These are phyloP conservation scores for Teratosphaeria viscida DNA, from an alignment of 2,329 filamentous ascomycete species.

Conservation along the genomic window DNA sequence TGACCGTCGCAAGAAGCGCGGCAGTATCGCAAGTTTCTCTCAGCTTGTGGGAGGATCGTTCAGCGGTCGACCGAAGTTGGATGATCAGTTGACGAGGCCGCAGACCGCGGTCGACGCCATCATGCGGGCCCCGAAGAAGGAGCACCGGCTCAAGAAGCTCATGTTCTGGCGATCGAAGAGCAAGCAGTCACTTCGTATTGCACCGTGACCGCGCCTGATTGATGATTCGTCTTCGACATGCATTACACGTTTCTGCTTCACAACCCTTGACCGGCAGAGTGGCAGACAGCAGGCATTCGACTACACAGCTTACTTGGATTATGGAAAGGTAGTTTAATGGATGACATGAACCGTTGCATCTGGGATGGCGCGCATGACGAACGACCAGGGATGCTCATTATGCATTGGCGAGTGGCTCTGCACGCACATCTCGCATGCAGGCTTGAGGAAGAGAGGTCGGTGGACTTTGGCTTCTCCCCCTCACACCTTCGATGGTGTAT, in stretches of 20 bases:
- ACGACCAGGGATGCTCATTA: not conserved
- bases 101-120: conserved; percentile 11
- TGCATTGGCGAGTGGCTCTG: not conserved
- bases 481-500: not conserved
- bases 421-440: not conserved
- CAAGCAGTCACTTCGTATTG: conserved; percentile 8
- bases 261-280: not conserved
- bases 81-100: conserved; percentile 46
- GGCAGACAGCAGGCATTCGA: not conserved
- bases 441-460: not conserved
- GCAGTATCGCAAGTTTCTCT: conserved; percentile 66
- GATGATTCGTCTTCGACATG: not conserved
- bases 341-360: not conserved
- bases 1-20: conserved; percentile 56
- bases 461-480: not conserved
- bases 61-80: conserved; percentile 58
- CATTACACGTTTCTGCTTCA: not conserved
- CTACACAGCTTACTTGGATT: not conserved
- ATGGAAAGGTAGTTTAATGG: not conserved
- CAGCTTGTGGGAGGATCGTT: conserved; percentile 66
- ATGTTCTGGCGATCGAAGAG: conserved; percentile 65
- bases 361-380: not conserved
- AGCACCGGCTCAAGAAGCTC: conserved; percentile 61
- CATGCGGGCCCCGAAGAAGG: conserved; percentile 48
- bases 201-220: not conserved